Percentiles rank a stretch among this genome's conserved stretches.
Conservation (phyloP, 805 yeast species). For the Tetrapisispora taiwanensis region DNA sequence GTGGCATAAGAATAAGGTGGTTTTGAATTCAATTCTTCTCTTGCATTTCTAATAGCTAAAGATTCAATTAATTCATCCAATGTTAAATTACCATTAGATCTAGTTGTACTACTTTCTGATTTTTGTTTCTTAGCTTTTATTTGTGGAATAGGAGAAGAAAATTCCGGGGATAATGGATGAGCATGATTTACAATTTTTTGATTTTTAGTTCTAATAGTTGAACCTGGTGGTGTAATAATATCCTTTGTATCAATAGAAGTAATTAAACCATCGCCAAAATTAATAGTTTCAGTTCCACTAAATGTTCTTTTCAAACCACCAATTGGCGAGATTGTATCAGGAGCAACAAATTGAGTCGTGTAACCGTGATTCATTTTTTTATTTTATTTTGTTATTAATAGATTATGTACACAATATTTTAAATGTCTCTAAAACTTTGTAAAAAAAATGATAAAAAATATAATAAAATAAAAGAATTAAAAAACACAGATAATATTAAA, state of each 20-base stretch:
- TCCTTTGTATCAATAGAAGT: slow-evolving; percentile 4
- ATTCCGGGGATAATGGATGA: slow-evolving; percentile 25
- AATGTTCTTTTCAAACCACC: slow-evolving; percentile 8
- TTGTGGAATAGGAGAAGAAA: slow-evolving; percentile 26
- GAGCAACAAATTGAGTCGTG: background rate
- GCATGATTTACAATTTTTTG: background rate
- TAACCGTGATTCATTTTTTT: background rate
- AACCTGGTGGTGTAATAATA: slow-evolving; percentile 24
- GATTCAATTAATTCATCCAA: slow-evolving; percentile 23
- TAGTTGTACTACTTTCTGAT: slow-evolving; percentile 18
- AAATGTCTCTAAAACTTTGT: too few species aligned
- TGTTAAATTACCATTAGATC: slow-evolving; percentile 25
- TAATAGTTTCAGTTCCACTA: background rate
- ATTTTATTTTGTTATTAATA: background rate
- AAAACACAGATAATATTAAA: too few species aligned
- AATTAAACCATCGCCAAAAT: background rate
- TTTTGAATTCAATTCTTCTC: slow-evolving; percentile 32
- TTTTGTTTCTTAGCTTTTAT: slow-evolving; percentile 22
- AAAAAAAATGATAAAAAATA: too few species aligned
- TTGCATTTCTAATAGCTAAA: slow-evolving; percentile 13
- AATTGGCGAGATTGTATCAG: slow-evolving; percentile 1
- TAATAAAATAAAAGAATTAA: too few species aligned
- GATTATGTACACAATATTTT: background rate
- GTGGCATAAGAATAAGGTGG: slow-evolving; percentile 95
- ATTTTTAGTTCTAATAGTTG: slow-evolving; percentile 13